phyloP scores from a whole-genome alignment of 805 yeast species.

The Saturnispora silvae region DNA sequence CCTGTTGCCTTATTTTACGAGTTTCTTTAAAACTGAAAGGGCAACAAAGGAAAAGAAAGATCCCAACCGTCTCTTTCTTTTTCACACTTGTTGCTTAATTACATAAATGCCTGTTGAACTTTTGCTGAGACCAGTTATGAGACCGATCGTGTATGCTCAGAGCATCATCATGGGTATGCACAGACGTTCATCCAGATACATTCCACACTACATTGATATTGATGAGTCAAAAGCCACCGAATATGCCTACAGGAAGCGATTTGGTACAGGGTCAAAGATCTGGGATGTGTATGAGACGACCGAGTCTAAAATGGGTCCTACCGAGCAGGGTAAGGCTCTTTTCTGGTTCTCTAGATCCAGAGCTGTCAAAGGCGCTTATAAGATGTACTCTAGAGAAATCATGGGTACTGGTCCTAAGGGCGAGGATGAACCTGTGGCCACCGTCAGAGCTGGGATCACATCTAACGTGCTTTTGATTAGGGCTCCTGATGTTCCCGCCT shows the following conservation, averaged over 20 bases:
- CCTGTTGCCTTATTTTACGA: neutral
- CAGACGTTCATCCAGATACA: slow-evolving; percentile 44
- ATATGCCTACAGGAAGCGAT: slow-evolving; percentile 42
- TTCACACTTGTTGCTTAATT: slow-evolving; percentile 1
- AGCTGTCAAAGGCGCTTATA: slow-evolving; percentile 58
- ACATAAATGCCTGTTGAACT: slow-evolving; percentile 50
- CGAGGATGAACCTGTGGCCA: slow-evolving; percentile 48
- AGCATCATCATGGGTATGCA: slow-evolving; percentile 45
- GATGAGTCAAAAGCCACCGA: slow-evolving; percentile 26
- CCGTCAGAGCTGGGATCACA: slow-evolving; percentile 49
- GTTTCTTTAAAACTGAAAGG: neutral
- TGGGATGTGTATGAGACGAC: slow-evolving; percentile 44
- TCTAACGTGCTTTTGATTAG: slow-evolving; percentile 47
- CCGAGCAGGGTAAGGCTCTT: slow-evolving; percentile 33
- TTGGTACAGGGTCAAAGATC: slow-evolving; percentile 51
- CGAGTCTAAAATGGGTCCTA: slow-evolving; percentile 29
- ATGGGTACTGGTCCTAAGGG: slow-evolving; percentile 35
- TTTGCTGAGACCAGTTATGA: slow-evolving; percentile 45
- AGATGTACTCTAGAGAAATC: slow-evolving; percentile 37
- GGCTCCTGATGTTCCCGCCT: slow-evolving; percentile 37
- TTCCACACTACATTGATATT: slow-evolving; percentile 42
- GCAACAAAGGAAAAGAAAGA: neutral
- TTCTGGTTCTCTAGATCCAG: slow-evolving; percentile 52
- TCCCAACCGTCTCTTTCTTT: neutral
- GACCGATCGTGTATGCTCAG: slow-evolving; percentile 47